phyloP scores from a whole-genome alignment of 2,329 filamentous ascomycete genomes.

The Emergomyces africanus region DNA sequence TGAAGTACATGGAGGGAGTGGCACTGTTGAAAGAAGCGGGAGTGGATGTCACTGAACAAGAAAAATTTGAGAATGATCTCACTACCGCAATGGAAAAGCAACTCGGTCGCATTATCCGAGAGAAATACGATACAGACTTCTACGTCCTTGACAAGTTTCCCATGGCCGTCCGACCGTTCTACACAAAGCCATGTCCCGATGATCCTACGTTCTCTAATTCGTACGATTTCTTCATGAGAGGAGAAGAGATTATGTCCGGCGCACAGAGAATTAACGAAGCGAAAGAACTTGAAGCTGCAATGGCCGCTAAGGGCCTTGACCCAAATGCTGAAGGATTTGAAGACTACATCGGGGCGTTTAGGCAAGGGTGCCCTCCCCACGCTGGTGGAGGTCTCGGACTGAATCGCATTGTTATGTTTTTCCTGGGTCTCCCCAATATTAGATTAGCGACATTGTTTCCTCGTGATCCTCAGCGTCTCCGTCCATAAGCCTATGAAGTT shows the following conservation, averaged over 20 bases:
- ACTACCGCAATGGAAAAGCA: slow-evolving; percentile 44
- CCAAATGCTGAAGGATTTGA: slow-evolving; percentile 46
- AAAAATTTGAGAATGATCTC: slow-evolving; percentile 36
- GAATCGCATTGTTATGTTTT: slow-evolving; percentile 56
- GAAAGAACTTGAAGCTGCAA: slow-evolving; percentile 44
- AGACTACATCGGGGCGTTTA: slow-evolving; percentile 52
- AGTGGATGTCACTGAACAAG: slow-evolving; percentile 37
- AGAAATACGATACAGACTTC: slow-evolving; percentile 91
- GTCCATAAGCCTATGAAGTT: slow-evolving; percentile 21
- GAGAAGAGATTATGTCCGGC: slow-evolving; percentile 55
- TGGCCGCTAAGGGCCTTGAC: slow-evolving; percentile 47
- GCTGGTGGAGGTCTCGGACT: slow-evolving; percentile 53
- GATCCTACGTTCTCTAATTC: slow-evolving; percentile 54
- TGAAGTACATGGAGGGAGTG: slow-evolving; percentile 39
- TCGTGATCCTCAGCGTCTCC: slow-evolving; percentile 46
- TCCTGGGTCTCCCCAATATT: slow-evolving; percentile 52
- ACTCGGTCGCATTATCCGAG: slow-evolving; percentile 72
- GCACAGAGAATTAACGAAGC: slow-evolving; percentile 54
- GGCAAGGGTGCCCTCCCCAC: slow-evolving; percentile 51
- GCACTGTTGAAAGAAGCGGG: slow-evolving; percentile 36
- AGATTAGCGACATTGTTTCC: slow-evolving; percentile 51
- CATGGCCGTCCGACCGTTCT: slow-evolving; percentile 75
- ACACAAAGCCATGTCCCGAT: slow-evolving; percentile 66
- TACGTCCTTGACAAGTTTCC: slow-evolving; percentile 97
- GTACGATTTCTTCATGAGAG: slow-evolving; percentile 60